Conservation (phyloP, 192 early-diverging fungal species). For the Mortierella claussenii region DNA sequence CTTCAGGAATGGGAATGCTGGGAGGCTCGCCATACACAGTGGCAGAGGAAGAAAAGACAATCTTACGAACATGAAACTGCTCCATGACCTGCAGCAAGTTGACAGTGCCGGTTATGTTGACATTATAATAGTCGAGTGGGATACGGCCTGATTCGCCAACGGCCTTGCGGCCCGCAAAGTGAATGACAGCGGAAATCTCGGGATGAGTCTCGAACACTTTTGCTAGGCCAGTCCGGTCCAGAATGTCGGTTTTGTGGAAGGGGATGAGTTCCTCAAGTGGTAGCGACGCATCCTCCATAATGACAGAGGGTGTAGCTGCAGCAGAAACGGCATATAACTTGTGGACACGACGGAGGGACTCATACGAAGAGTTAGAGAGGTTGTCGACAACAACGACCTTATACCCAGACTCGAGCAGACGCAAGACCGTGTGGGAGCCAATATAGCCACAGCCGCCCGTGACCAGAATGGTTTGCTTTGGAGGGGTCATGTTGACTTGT, state of each 20-base stretch:
- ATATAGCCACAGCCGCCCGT: constrained; percentile 91
- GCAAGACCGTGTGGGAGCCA: constrained; percentile 90
- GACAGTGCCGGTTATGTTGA: constrained; percentile 91
- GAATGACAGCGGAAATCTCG: constrained; percentile 73
- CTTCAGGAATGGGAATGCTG: constrained; percentile 74
- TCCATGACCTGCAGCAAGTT: constrained; percentile 87
- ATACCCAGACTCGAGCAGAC: constrained; percentile 78
- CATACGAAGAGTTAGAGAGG: constrained; percentile 74
- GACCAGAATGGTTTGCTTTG: constrained; percentile 59
- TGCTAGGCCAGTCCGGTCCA: constrained; percentile 71
- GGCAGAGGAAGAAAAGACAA: constrained; percentile 95
- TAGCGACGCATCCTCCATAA: constrained; percentile 56
- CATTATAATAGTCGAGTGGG: constrained; percentile 92
- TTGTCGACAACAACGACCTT: constrained; percentile 94
- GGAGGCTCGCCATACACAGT: constrained; percentile 90
- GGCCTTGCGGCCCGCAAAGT: constrained; percentile 90
- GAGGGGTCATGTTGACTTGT: neutral
- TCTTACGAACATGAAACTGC: constrained; percentile 79
- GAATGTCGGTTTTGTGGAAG: constrained; percentile 84
- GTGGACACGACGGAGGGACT: constrained; percentile 34
- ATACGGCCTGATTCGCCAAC: constrained; percentile 83
- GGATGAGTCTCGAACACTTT: constrained; percentile 77
- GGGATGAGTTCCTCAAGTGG: constrained; percentile 71
- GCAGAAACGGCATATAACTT: constrained; percentile 13
- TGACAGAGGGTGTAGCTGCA: neutral